phyloP scores from a whole-genome alignment of 371 early-diverging fungal species.

The Dichotomocladium elegans region DNA sequence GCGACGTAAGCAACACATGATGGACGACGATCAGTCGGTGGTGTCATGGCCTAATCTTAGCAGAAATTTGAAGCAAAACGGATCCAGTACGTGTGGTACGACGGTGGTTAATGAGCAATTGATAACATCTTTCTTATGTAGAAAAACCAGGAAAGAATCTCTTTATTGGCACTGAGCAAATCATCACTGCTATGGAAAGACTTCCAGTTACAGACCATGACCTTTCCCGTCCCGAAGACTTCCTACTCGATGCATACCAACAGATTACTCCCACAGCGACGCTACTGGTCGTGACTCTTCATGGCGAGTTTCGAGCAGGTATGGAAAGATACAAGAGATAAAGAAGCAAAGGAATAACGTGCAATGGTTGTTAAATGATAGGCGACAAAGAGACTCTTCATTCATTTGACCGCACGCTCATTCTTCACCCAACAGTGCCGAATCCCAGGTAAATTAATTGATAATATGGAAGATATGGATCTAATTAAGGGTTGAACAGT shows the following conservation, averaged over 20 bases:
- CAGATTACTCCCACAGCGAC: constrained; percentile 26
- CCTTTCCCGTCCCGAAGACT: constrained; percentile 33
- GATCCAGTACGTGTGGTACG: constrained; percentile 18
- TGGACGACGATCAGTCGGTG: constrained; percentile 27
- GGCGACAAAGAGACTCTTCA: constrained; percentile 23
- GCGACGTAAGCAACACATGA: constrained; percentile 30
- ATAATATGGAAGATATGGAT: neutral
- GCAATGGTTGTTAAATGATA: no score
- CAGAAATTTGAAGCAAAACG: constrained; percentile 22
- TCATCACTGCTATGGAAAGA: constrained; percentile 27
- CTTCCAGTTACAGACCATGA: constrained; percentile 49
- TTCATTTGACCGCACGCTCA: constrained; percentile 54
- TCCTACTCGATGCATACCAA: constrained; percentile 55
- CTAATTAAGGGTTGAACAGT: constrained; percentile 11
- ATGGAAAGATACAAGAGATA: neutral
- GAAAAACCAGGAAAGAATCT: constrained; percentile 29
- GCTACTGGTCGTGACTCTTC: constrained; percentile 25
- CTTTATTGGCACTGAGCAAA: constrained; percentile 28
- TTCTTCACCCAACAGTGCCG: constrained; percentile 46
- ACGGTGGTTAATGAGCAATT: neutral
- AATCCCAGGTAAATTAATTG: constrained; percentile 40
- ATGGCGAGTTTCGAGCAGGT: constrained; percentile 58
- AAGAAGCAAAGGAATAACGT: no score
- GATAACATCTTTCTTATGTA: constrained; percentile 7
- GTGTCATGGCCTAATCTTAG: constrained; percentile 21